Percentiles rank a stretch among this genome's conserved stretches.
Evolutionary conservation across 352 stramenopile genomes (phyloP).

Genomic region (Phytophthora vignae): DNA sequence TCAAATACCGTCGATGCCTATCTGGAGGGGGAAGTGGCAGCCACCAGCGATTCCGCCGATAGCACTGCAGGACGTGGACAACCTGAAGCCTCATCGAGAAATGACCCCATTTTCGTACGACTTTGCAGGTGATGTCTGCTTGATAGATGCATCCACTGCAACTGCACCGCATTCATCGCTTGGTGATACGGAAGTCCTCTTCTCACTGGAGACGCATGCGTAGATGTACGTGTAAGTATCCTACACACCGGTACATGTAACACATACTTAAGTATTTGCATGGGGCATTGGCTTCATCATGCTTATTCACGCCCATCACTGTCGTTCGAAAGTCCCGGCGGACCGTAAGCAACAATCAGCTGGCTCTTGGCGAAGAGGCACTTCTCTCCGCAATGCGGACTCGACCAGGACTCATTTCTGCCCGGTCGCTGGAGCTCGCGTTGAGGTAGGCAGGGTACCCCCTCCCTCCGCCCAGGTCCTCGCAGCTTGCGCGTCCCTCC

Average conservation of each 20-base stretch:
- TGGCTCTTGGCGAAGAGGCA: background rate
- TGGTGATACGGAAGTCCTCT: conserved; percentile 2
- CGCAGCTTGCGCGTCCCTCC: no score
- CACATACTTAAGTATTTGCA: no score
- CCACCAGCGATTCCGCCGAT: conserved; percentile 14
- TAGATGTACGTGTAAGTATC: no score
- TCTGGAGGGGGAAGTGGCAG: conserved; percentile 17
- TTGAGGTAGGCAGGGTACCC: background rate
- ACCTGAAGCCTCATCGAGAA: conserved; percentile 6
- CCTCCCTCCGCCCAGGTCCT: background rate
- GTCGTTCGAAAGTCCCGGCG: no score
- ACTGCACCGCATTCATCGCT: background rate
- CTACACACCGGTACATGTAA: no score
- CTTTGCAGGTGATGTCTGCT: conserved; percentile 24
- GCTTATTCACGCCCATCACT: no score
- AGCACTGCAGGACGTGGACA: conserved; percentile 8
- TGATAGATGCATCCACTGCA: conserved; percentile 17
- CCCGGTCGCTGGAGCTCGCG: background rate
- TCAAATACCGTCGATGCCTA: conserved; percentile 4
- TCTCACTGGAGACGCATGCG: conserved; percentile 16
- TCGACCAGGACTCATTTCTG: background rate
- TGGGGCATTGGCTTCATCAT: no score
- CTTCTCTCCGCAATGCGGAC: background rate
- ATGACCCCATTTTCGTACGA: conserved; percentile 35
- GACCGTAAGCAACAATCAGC: background rate